Conservation (phyloP, 495 filamentous ascomycete genomes). For the Zalerion maritima region DNA sequence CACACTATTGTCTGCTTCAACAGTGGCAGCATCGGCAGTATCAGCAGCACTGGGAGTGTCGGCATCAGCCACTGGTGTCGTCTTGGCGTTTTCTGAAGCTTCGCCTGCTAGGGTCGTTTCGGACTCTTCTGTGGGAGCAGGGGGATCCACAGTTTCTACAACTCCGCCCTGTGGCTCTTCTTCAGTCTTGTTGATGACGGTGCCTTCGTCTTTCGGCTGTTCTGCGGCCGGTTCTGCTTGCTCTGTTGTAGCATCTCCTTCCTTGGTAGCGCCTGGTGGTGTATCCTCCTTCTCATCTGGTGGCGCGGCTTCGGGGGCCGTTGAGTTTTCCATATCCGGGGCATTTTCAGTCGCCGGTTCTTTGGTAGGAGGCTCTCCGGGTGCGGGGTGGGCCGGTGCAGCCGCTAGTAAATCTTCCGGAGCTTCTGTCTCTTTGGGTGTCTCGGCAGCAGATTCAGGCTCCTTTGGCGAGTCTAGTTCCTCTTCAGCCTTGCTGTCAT, state of each 20-base stretch:
- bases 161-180: background rate
- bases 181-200: slow-evolving; percentile 3
- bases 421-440: slow-evolving; percentile 6
- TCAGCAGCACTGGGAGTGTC: background rate
- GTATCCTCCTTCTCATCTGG: slow-evolving; percentile 2
- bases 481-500: slow-evolving; percentile 6
- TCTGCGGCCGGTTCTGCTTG: slow-evolving; percentile 1
- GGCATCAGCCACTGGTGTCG: background rate
- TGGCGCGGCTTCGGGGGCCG: background rate
- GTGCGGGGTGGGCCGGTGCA: no score
- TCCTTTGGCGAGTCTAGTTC: slow-evolving; percentile 8
- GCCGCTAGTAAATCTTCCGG: no score
- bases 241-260: background rate
- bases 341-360: slow-evolving; percentile 1
- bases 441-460: slow-evolving; percentile 7
- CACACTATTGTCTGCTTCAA: no score
- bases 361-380: slow-evolving; percentile 1
- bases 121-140: slow-evolving; percentile 2
- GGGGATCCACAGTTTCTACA: background rate
- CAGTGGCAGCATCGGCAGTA: slow-evolving; percentile 3
- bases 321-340: slow-evolving; percentile 1
- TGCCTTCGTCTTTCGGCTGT: slow-evolving; percentile 1
- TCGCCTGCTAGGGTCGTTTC: slow-evolving; percentile 6
- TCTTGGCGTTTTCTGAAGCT: slow-evolving; percentile 4
- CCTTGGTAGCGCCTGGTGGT: slow-evolving; percentile 1